phyloP scores from a whole-genome alignment of 345 rosid species.

The Populus ilicifolia region DNA sequence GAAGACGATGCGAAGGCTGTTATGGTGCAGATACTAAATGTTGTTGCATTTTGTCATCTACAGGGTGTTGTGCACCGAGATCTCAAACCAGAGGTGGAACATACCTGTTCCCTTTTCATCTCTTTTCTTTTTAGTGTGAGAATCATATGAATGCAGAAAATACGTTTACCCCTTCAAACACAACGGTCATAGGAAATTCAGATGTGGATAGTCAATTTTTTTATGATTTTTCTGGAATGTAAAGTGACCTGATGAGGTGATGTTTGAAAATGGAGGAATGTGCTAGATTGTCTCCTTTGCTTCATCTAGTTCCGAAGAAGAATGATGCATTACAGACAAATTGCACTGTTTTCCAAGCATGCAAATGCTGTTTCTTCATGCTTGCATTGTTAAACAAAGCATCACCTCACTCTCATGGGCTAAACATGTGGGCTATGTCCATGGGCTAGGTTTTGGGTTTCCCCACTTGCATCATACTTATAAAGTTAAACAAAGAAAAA shows the following conservation, averaged over 20 bases:
- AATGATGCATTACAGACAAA: background rate
- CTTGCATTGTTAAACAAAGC: background rate
- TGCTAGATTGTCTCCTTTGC: background rate
- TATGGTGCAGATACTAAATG: slow-evolving; percentile 70
- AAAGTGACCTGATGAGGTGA: background rate
- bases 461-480: background rate
- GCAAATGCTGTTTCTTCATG: background rate
- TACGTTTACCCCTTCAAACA: background rate
- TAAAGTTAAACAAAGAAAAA: background rate
- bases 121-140: slow-evolving; percentile 9
- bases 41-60: slow-evolving; percentile 91
- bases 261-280: background rate
- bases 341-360: background rate
- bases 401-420: background rate
- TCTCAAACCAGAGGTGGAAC: slow-evolving; percentile 89
- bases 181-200: background rate
- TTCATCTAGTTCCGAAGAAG: background rate
- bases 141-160: background rate
- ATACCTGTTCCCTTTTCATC: background rate
- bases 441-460: background rate
- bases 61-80: slow-evolving; percentile 98
- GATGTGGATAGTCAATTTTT: background rate
- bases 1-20: slow-evolving; percentile 88
- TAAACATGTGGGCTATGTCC: background rate
- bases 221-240: background rate